Evolutionary conservation across 495 filamentous ascomycete species (phyloP), one percentile per base, ranked within the genome.

Genomic region (Xylaria nigripes): DNA sequence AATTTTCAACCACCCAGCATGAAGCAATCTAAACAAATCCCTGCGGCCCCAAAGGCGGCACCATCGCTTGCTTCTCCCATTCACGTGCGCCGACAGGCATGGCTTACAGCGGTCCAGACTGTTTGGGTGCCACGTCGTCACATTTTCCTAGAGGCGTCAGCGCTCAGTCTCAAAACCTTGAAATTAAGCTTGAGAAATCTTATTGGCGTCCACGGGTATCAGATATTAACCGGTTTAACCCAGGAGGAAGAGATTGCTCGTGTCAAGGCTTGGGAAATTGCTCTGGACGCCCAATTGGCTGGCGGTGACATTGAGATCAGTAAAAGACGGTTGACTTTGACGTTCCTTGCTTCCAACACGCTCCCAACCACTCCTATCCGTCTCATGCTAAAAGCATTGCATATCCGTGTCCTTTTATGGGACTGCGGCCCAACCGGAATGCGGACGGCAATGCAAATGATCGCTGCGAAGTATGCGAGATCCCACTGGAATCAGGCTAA

Each of bases 91-190:
- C 81, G 85, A 55, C 87, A 89, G 63, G 92, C 92, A 25, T 96
- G 92, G 90, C 81, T 95, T 46, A 96, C 92, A 2, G 91, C 92
- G 3, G 84, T 96, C 55, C 92, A 96, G 70, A 89, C 87, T 19
- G 89, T 95, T 13, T 94, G 90, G 76, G 86, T 97, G n/a, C 92
- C 92, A 18, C 81, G 84, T 12, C 89, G 95, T 64, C 83, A 83
- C 46, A 89, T 95, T 62, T 76, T 88, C 59, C 82, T 90, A 16
- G 92, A 96, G 66, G 83, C 87, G 55, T 83, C 85, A 15, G 91
- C 91, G 0, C 76, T 97, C 43, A 75, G 78, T 6, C 76, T 87
- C 44, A 90, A 95, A 72, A 86, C 84, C 40, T 62, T 86, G 19
- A 94, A 95, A 60, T 85, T 94, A 38, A 82, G 86, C 47, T 58